phyloP scores from a whole-genome alignment of 768 basidiomycete genomes.

The Suillus sp. region DNA sequence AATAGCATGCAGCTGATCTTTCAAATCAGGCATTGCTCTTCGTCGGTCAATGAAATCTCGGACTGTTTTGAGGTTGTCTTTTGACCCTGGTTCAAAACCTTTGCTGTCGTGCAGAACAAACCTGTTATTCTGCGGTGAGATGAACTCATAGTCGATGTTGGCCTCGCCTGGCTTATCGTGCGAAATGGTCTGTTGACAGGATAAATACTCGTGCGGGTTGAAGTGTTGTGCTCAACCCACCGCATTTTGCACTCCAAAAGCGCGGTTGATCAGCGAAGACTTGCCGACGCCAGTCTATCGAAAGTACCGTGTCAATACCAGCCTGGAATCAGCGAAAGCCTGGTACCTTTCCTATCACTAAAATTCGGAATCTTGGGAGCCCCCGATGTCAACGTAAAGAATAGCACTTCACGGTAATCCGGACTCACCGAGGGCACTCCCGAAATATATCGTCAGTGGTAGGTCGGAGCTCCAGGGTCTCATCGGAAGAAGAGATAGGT shows the following conservation, averaged over 20 bases:
- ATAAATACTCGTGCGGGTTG: neutral
- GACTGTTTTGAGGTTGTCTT: conserved; percentile 13
- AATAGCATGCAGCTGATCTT: neutral
- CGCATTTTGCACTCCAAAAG: neutral
- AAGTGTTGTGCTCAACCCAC: neutral
- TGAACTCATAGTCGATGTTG: conserved; percentile 17
- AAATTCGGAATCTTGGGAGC: neutral
- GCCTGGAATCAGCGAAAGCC: neutral
- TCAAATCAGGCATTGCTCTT: neutral
- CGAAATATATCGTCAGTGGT: neutral
- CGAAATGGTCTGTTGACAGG: neutral
- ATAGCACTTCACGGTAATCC: neutral
- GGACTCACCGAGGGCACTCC: neutral
- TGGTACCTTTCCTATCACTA: neutral
- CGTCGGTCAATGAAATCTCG: conserved; percentile 16
- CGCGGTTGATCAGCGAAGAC: neutral
- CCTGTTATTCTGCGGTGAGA: conserved; percentile 13
- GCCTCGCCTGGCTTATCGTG: neutral
- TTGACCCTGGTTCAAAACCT: conserved; percentile 21
- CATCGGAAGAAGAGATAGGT: neutral
- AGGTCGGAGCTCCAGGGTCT: neutral
- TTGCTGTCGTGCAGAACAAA: conserved; percentile 21
- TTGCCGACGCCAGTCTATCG: neutral
- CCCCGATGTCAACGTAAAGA: neutral
- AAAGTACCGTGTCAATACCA: neutral